A percentile compares a stretch with the other conserved stretches of the same genome.
phyloP scores from a whole-genome alignment of 768 basidiomycete genomes.

The Phanerochaete carnosa region DNA sequence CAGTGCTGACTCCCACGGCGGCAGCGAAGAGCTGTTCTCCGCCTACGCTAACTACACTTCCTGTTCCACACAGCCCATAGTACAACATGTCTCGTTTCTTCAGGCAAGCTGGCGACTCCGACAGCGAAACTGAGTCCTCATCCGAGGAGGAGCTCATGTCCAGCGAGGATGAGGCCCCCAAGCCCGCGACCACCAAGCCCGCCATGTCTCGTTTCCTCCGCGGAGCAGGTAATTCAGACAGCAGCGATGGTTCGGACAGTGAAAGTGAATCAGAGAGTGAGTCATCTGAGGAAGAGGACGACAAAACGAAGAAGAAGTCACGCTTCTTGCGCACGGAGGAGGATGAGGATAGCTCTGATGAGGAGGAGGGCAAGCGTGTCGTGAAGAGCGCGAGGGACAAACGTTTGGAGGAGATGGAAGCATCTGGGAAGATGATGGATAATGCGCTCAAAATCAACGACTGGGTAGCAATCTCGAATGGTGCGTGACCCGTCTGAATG shows the following conservation, averaged over 20 bases:
- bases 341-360: slow-evolving; percentile 43
- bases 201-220: slow-evolving; percentile 79
- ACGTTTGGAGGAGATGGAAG: slow-evolving; percentile 92
- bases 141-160: slow-evolving; percentile 66
- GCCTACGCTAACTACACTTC: neutral
- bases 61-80: neutral
- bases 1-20: slow-evolving; percentile 4
- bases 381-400: slow-evolving; percentile 90
- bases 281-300: slow-evolving; percentile 37
- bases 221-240: slow-evolving; percentile 54
- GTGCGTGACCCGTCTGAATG: slow-evolving; percentile 38
- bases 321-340: slow-evolving; percentile 44
- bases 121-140: slow-evolving; percentile 74
- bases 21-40: neutral
- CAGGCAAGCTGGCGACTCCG: slow-evolving; percentile 80
- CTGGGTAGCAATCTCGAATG: slow-evolving; percentile 89
- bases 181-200: slow-evolving; percentile 45
- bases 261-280: slow-evolving; percentile 51
- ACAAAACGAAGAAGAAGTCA: slow-evolving; percentile 37
- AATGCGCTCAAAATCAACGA: slow-evolving; percentile 96
- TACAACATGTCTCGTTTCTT: slow-evolving; percentile 82
- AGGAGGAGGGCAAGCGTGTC: slow-evolving; percentile 68
- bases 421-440: slow-evolving; percentile 85
- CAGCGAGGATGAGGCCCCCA: slow-evolving; percentile 66
- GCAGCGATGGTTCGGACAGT: slow-evolving; percentile 47